Percentiles rank a stretch among this genome's conserved stretches.
phyloP scores from a whole-genome alignment of 345 rosid genomes.

The Lumnitzera littorea region DNA sequence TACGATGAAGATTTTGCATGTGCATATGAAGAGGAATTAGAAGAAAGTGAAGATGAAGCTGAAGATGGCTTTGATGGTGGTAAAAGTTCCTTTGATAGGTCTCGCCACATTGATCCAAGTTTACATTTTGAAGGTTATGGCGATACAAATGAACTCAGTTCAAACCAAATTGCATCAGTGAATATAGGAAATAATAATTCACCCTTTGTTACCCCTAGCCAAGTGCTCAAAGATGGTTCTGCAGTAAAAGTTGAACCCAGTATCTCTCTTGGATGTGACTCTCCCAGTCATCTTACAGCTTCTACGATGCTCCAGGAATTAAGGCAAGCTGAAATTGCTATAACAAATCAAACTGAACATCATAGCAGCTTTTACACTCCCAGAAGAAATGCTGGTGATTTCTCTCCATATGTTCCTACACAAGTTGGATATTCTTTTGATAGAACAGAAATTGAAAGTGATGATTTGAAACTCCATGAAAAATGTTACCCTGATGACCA shows the following conservation, averaged over 20 bases:
- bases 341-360: slow-evolving; percentile 15
- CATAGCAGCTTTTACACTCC: slow-evolving; percentile 8
- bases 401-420: not conserved
- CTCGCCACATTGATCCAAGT: slow-evolving; percentile 25
- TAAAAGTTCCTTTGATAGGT: slow-evolving; percentile 10
- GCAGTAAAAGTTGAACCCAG: slow-evolving; percentile 11
- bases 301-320: slow-evolving; percentile 16
- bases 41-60: slow-evolving; percentile 43
- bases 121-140: slow-evolving; percentile 44
- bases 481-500: not conserved
- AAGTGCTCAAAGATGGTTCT: not conserved
- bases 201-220: slow-evolving; percentile 6
- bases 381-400: slow-evolving; percentile 1
- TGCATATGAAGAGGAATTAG: slow-evolving; percentile 71
- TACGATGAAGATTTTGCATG: slow-evolving; percentile 52
- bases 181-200: slow-evolving; percentile 14
- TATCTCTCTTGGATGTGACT: slow-evolving; percentile 11
- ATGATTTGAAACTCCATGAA: slow-evolving; percentile 17
- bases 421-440: slow-evolving; percentile 7
- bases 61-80: slow-evolving; percentile 8
- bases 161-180: slow-evolving; percentile 6
- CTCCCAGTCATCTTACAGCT: slow-evolving; percentile 19
- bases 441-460: slow-evolving; percentile 21
- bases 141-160: slow-evolving; percentile 28
- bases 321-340: slow-evolving; percentile 11